Evolutionary conservation across 2,329 filamentous ascomycete genomes (phyloP).

Genomic region (Penicillium oxalicum): DNA sequence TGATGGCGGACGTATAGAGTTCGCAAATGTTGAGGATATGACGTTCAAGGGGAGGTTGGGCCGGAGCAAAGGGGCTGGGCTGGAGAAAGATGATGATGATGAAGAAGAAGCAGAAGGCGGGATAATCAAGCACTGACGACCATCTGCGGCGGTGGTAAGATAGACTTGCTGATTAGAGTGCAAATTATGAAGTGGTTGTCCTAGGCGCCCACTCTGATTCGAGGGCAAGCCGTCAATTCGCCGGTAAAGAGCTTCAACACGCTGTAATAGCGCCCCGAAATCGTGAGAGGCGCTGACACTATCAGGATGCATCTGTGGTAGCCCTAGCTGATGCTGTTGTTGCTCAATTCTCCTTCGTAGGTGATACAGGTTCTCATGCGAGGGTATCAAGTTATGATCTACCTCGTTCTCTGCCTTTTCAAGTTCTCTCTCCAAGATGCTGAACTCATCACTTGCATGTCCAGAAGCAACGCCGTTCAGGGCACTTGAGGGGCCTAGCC

Average conservation of each 20-base stretch:
- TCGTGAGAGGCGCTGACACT: neutral
- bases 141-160: slow-evolving; percentile 3
- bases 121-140: slow-evolving; percentile 6
- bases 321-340: neutral
- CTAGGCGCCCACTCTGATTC: neutral
- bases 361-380: neutral
- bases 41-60: neutral
- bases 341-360: neutral
- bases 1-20: neutral
- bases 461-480: neutral
- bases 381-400: neutral
- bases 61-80: neutral
- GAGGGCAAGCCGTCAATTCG: neutral
- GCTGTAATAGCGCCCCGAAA: neutral
- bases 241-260: neutral
- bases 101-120: neutral
- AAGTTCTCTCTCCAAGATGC: neutral
- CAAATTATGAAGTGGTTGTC: neutral
- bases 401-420: neutral
- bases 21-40: too few species aligned
- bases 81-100: neutral
- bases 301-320: neutral
- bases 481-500: neutral
- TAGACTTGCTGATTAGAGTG: neutral
- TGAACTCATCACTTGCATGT: neutral